Evolutionary conservation across 2,329 filamentous ascomycete species (phyloP).

Genomic region (Coniosporium tulheliwenetii): DNA sequence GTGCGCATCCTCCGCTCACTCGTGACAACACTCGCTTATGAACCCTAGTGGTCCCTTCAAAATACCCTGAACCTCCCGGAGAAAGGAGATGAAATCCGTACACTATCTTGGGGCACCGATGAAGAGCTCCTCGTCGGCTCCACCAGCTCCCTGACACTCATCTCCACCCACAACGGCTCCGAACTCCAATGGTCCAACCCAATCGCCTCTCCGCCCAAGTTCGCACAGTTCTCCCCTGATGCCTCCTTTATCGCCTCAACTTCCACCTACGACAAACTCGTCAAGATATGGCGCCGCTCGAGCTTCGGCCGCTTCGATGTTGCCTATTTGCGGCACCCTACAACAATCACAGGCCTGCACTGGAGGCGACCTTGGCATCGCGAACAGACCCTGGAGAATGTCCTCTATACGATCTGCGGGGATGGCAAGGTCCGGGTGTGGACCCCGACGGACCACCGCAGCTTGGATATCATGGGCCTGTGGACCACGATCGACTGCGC

Average conservation of each 20-base stretch:
- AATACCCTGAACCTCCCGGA: conserved; percentile 36
- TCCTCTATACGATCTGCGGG: conserved; percentile 75
- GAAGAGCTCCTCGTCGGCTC: conserved; percentile 76
- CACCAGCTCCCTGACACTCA: conserved; percentile 50
- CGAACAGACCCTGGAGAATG: conserved; percentile 69
- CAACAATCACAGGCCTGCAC: conserved; percentile 62
- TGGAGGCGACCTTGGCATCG: conserved; percentile 70
- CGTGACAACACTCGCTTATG: conserved; percentile 7
- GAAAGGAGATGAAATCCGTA: conserved; percentile 32
- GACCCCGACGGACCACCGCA: conserved; percentile 59
- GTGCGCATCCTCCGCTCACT: neutral
- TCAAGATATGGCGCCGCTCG: conserved; percentile 85
- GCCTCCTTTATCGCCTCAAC: conserved; percentile 74
- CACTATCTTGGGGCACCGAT: conserved; percentile 72
- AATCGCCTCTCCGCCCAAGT: conserved; percentile 57
- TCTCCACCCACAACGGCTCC: conserved; percentile 36
- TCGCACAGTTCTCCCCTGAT: conserved; percentile 71
- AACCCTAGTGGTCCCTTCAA: conserved; percentile 42
- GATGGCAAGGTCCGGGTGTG: conserved; percentile 74
- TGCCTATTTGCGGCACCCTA: conserved; percentile 74
- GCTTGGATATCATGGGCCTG: conserved; percentile 56
- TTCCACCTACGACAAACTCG: conserved; percentile 61
- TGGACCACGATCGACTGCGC: conserved; percentile 70
- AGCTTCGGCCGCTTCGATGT: conserved; percentile 89
- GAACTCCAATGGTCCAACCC: conserved; percentile 56